Percentiles rank a stretch among this genome's conserved stretches.
Conservation (phyloP, 2,329 filamentous ascomycete species). For the Alternaria longipes region DNA sequence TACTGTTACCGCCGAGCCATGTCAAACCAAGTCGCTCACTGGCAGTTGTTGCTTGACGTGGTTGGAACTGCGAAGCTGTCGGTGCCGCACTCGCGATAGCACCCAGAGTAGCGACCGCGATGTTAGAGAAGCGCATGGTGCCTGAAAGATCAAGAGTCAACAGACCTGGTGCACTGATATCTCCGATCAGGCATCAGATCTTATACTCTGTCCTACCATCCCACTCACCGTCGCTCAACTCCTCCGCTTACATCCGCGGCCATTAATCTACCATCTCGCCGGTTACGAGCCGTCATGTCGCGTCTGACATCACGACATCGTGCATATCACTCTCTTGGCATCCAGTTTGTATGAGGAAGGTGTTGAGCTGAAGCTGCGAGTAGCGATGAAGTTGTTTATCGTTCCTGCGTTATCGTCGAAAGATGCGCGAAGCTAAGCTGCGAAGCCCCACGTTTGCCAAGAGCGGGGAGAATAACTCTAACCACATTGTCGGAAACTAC, state of each 20-base stretch:
- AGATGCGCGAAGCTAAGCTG: not conserved
- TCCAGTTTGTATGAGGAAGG: not conserved
- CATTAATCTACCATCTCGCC: not conserved
- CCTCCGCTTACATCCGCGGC: not conserved
- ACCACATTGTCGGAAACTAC: not conserved
- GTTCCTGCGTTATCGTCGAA: conserved; percentile 1
- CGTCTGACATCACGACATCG: not conserved
- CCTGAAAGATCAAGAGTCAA: too few relatives aligned
- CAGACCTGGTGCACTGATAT: not conserved
- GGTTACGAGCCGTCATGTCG: not conserved
- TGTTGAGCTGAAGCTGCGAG: not conserved
- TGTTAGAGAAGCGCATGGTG: not conserved
- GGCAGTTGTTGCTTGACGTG: conserved; percentile 23
- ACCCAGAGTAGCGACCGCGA: not conserved
- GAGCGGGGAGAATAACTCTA: not conserved
- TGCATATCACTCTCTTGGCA: not conserved
- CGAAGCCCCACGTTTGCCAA: not conserved
- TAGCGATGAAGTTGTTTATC: not conserved
- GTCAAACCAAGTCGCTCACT: conserved; percentile 33
- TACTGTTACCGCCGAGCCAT: conserved; percentile 35
- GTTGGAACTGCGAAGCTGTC: not conserved
- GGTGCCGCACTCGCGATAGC: not conserved
- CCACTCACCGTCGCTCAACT: not conserved
- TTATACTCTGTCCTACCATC: not conserved
- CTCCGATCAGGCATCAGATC: too few relatives aligned